A percentile compares a stretch with the other conserved stretches of the same genome.
phyloP scores from a whole-genome alignment of 2,329 filamentous ascomycete species.

The Aspergillus uvarum region DNA sequence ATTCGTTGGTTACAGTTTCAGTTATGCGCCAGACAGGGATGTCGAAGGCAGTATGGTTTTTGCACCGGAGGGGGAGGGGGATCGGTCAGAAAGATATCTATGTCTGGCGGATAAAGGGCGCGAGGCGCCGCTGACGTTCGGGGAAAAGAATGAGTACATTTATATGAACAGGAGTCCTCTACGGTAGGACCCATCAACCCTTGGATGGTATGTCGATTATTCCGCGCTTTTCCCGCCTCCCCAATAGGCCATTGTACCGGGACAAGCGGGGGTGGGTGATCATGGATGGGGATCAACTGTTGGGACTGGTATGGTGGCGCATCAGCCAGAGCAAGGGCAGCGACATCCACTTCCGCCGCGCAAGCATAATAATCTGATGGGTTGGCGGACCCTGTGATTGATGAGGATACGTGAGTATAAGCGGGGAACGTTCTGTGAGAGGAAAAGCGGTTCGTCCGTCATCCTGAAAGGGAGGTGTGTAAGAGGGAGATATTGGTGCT shows the following conservation, averaged over 20 bases:
- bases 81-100: background rate
- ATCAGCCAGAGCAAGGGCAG: conserved; percentile 8
- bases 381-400: conserved; percentile 11
- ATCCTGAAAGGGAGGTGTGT: conserved; percentile 3
- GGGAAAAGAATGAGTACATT: background rate
- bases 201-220: background rate
- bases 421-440: background rate
- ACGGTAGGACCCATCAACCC: background rate
- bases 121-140: conserved; percentile 4
- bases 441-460: conserved; percentile 16
- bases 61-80: background rate
- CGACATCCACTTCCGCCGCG: conserved; percentile 5
- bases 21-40: conserved; percentile 9
- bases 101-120: background rate
- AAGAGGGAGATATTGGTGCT: background rate
- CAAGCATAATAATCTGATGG: conserved; percentile 1
- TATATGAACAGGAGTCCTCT: background rate
- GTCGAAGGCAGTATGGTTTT: background rate
- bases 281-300: conserved; percentile 5
- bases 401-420: conserved; percentile 1
- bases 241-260: background rate
- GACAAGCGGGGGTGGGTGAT: conserved; percentile 6
- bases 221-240: background rate
- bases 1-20: conserved; percentile 9
- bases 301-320: conserved; percentile 5